phyloP scores from a whole-genome alignment of 768 basidiomycete genomes.

The Termitomyces titanicus region DNA sequence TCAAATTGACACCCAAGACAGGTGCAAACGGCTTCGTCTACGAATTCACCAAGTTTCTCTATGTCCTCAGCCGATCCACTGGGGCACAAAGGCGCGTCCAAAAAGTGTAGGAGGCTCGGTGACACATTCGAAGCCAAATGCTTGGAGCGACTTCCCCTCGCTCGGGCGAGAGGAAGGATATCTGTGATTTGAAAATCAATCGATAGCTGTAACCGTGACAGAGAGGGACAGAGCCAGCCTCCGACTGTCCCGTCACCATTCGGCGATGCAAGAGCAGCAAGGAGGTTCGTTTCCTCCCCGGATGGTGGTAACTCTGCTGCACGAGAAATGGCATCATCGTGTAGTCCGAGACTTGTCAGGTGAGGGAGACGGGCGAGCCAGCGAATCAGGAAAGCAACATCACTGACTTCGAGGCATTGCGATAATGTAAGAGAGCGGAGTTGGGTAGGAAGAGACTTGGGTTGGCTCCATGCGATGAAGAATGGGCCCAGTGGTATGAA shows the following conservation, averaged over 20 bases:
- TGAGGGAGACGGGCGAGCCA: conserved; percentile 26
- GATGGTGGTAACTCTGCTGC: conserved; percentile 3
- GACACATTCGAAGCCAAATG: neutral
- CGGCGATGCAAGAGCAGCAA: conserved; percentile 20
- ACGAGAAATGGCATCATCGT: conserved; percentile 14
- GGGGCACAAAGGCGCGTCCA: conserved; percentile 21
- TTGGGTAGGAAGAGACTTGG: conserved; percentile 14
- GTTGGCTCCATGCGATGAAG: conserved; percentile 26
- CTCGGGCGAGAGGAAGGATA: conserved; percentile 19
- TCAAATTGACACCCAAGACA: conserved; percentile 14
- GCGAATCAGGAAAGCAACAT: conserved; percentile 25
- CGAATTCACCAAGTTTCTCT: conserved; percentile 9
- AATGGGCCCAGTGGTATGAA: conserved; percentile 11
- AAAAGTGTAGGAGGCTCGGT: conserved; percentile 15
- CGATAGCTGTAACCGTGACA: conserved; percentile 21
- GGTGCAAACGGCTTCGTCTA: conserved; percentile 15
- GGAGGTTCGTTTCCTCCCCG: conserved; percentile 14
- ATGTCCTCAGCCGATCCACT: conserved; percentile 21
- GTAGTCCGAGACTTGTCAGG: conserved; percentile 22
- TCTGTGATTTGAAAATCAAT: conserved; percentile 12
- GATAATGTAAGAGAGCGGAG: conserved; percentile 26
- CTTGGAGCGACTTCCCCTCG: conserved; percentile 13
- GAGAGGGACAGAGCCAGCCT: conserved; percentile 25
- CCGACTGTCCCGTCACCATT: conserved; percentile 10
- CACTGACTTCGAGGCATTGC: conserved; percentile 15